Evolutionary conservation across 805 yeast genomes (phyloP).

Genomic region (Metschnikowia amazonensis): DNA sequence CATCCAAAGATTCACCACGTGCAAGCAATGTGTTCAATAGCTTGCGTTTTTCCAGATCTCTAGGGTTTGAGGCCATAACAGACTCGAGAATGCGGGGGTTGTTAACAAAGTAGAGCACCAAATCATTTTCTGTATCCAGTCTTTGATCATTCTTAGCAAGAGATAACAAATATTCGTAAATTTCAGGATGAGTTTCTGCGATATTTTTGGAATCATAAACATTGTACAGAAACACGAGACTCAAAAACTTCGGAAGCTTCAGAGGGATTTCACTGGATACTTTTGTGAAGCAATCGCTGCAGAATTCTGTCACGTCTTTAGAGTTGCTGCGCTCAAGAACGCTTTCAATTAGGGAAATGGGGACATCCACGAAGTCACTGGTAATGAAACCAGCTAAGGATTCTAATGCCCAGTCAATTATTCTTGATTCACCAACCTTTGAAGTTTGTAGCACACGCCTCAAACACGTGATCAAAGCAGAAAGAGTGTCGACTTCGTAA

Average conservation of each 20-base stretch:
- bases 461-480: neutral
- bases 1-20: conserved; percentile 1
- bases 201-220: neutral
- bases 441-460: neutral
- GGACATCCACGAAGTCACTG: conserved; percentile 24
- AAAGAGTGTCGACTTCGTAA: conserved; percentile 5
- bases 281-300: conserved; percentile 34
- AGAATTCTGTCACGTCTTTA: conserved; percentile 6
- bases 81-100: conserved; percentile 19
- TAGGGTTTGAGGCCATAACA: conserved; percentile 12
- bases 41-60: conserved; percentile 11
- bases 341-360: conserved; percentile 16
- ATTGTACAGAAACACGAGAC: conserved; percentile 3
- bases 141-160: conserved; percentile 25
- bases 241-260: conserved; percentile 5
- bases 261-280: conserved; percentile 20
- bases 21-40: conserved; percentile 15
- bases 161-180: conserved; percentile 28
- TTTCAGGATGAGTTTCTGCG: conserved; percentile 17
- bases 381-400: conserved; percentile 25
- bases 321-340: conserved; percentile 7
- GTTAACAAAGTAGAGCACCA: conserved; percentile 20
- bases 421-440: neutral
- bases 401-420: conserved; percentile 11
- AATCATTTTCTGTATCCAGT: conserved; percentile 19